Conservation (phyloP, 768 basidiomycete genomes). For the Amanita polypyramis region DNA sequence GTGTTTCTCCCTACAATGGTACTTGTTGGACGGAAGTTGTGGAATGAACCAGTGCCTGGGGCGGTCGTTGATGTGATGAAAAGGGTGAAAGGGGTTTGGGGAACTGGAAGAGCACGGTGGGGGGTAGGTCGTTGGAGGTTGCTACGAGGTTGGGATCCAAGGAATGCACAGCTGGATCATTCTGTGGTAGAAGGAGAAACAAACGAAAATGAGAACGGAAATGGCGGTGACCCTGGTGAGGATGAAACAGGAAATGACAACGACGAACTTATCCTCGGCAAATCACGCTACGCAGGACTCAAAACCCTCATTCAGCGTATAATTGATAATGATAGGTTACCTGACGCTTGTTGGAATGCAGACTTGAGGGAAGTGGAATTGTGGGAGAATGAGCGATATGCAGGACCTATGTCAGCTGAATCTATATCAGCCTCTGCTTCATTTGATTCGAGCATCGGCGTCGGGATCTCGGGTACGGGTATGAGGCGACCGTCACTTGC, state of each 20-base stretch:
- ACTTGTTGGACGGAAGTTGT: not conserved
- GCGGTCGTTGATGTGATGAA: not conserved
- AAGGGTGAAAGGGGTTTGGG: not conserved
- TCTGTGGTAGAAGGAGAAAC: not conserved
- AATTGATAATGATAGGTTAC: slow-evolving; percentile 56
- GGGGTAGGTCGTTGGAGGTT: too few relatives aligned
- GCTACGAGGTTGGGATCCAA: too few relatives aligned
- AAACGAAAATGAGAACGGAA: not conserved
- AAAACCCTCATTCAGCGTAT: slow-evolving; percentile 26
- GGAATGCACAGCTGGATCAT: too few relatives aligned
- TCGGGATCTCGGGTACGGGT: not conserved
- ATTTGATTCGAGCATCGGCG: not conserved
- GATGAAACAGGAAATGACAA: too few relatives aligned
- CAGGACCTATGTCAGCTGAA: not conserved
- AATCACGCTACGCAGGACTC: slow-evolving; percentile 9
- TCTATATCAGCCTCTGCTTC: not conserved
- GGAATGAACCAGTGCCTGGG: not conserved
- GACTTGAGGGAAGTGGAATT: slow-evolving; percentile 62
- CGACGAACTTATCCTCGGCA: not conserved
- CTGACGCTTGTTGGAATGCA: slow-evolving; percentile 52
- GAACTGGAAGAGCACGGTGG: too few relatives aligned
- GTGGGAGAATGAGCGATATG: slow-evolving; percentile 70
- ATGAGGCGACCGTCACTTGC: not conserved
- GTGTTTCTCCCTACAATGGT: not conserved
- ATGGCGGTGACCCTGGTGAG: not conserved